These are phyloP conservation scores for Fistulifera solaris DNA, from an alignment of 108 stramenopile genomes.

Conservation along the genomic window DNA sequence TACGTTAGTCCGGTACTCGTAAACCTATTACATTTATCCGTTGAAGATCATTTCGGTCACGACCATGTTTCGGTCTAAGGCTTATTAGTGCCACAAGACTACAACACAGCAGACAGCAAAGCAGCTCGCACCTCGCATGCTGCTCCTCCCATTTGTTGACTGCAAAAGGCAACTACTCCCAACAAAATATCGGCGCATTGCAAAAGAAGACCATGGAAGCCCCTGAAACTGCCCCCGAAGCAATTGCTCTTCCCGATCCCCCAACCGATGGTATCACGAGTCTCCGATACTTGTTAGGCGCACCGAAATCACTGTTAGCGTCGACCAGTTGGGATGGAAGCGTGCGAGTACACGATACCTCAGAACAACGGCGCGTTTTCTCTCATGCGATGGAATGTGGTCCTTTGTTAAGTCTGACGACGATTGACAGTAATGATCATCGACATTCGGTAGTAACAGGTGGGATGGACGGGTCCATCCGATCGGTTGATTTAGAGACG, in stretches of 20 bases:
- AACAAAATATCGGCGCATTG: too few species aligned
- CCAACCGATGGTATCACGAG: conserved; percentile 67
- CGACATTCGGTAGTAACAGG: conserved; percentile 36
- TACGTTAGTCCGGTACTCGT: too few species aligned
- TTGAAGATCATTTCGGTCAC: too few species aligned
- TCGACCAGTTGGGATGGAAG: conserved; percentile 76
- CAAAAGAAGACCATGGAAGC: too few species aligned
- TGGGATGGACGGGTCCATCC: conserved; percentile 53
- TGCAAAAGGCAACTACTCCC: too few species aligned
- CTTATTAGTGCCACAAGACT: too few species aligned
- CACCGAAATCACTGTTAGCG: conserved; percentile 25
- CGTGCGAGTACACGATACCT: conserved; percentile 53
- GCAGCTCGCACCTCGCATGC: too few species aligned
- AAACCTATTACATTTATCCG: too few species aligned
- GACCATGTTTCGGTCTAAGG: too few species aligned
- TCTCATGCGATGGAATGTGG: conserved; percentile 58
- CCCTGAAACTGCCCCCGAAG: neutral
- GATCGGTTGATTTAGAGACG: conserved; percentile 9
- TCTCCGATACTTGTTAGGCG: conserved; percentile 30
- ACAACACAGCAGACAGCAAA: too few species aligned
- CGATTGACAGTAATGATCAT: neutral
- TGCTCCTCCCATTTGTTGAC: too few species aligned
- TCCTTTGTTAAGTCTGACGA: conserved; percentile 58
- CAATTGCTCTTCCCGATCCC: conserved; percentile 4
- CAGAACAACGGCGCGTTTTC: conserved; percentile 13